phyloP scores from a whole-genome alignment of 2,329 filamentous ascomycete genomes.

The Aspergillus puulaauensis region DNA sequence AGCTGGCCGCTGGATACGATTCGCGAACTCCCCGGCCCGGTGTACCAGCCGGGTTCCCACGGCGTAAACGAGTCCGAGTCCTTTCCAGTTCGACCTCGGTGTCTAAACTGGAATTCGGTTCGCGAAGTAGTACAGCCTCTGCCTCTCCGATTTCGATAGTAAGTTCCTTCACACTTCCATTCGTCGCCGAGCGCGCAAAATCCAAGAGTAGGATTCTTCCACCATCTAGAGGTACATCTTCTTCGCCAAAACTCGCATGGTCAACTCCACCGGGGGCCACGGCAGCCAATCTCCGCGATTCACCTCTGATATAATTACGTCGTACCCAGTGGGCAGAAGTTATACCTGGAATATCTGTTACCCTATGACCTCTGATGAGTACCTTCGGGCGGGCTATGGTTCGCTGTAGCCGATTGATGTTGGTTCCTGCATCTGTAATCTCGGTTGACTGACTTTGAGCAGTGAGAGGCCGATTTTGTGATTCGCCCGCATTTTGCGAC shows the following conservation, averaged over 20 bases:
- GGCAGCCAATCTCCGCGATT: conserved; percentile 59
- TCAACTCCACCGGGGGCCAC: conserved; percentile 69
- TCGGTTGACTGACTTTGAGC: conserved; percentile 4
- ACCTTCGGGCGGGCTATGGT: conserved; percentile 57
- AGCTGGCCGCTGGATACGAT: conserved; percentile 24
- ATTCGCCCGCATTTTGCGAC: conserved; percentile 27
- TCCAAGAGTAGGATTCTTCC: conserved; percentile 72
- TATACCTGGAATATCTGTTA: conserved; percentile 65
- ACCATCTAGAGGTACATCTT: conserved; percentile 75
- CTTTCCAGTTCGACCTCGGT: conserved; percentile 77
- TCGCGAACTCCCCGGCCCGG: conserved; percentile 22
- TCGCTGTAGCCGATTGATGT: conserved; percentile 32
- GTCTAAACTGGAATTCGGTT: conserved; percentile 72
- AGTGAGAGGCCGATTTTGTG: neutral
- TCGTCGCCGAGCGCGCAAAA: conserved; percentile 62
- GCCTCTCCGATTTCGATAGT: conserved; percentile 73
- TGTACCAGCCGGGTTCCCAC: conserved; percentile 47
- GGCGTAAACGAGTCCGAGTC: conserved; percentile 67
- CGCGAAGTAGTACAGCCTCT: conserved; percentile 68
- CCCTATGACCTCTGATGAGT: conserved; percentile 65
- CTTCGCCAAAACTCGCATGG: conserved; percentile 63
- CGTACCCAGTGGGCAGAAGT: conserved; percentile 72
- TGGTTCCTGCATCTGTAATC: conserved; percentile 17
- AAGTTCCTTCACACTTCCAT: conserved; percentile 59
- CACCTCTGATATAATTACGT: conserved; percentile 52